Conservation (phyloP, 257 asterid species). For the Avicennia marina region DNA sequence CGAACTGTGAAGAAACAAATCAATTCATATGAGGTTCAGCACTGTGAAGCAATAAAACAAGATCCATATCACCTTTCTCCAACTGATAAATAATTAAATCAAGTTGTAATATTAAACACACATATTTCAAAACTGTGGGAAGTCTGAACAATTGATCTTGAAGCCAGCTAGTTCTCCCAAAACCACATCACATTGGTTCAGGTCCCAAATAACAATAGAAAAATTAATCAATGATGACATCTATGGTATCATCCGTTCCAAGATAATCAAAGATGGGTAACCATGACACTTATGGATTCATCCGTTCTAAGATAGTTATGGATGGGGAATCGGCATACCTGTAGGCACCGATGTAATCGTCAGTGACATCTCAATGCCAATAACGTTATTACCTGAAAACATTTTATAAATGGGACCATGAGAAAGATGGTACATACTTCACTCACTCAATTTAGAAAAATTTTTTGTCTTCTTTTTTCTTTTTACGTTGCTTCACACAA, state of each 20-base stretch:
- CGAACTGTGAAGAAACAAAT: conserved; percentile 23
- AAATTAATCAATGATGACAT: not conserved
- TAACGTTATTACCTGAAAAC: conserved; percentile 11
- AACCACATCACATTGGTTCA: no score
- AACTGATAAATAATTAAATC: not conserved
- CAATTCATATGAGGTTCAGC: not conserved
- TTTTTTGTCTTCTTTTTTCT: no score
- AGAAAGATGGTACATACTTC: not conserved
- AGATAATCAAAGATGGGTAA: no score
- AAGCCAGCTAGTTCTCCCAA: no score
- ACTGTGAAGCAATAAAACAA: not conserved
- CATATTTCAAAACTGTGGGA: no score
- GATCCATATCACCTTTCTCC: not conserved
- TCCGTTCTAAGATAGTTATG: not conserved
- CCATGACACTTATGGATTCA: not conserved
- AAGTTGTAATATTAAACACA: not conserved
- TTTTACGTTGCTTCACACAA: no score
- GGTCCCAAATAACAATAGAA: no score
- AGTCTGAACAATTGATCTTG: no score
- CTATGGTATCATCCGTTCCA: no score
- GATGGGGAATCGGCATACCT: conserved; percentile 22
- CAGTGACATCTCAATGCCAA: conserved; percentile 29
- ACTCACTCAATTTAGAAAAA: not conserved
- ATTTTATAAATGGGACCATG: not conserved
- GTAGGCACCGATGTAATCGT: conserved; percentile 25